Evolutionary conservation across 2,329 filamentous ascomycete species (phyloP).

Genomic region (Pseudogymnoascus sp.): DNA sequence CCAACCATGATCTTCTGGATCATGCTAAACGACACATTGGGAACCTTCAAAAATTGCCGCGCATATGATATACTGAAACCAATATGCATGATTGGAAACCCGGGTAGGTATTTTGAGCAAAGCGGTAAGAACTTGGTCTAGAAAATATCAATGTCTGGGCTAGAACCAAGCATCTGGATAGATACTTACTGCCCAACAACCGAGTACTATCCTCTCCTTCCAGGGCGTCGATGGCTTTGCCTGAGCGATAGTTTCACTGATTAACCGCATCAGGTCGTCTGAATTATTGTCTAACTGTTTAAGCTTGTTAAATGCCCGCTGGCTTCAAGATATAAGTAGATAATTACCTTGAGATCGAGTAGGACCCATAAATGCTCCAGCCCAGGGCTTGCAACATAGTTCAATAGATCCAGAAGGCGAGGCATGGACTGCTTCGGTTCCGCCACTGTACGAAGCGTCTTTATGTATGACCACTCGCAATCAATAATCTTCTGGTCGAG

Average conservation of each 20-base stretch:
- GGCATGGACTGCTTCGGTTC: constrained; percentile 66
- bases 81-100: constrained; percentile 58
- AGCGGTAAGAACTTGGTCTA: constrained; percentile 60
- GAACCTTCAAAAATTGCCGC: constrained; percentile 56
- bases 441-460: constrained; percentile 55
- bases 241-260: constrained; percentile 53
- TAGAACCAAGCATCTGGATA: background rate
- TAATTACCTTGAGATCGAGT: constrained; percentile 73
- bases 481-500: constrained; percentile 63
- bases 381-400: constrained; percentile 57
- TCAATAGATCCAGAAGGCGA: constrained; percentile 62
- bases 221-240: constrained; percentile 49
- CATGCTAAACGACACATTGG: constrained; percentile 71
- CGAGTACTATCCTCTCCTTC: constrained; percentile 66
- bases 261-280: constrained; percentile 59
- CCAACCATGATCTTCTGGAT: constrained; percentile 59
- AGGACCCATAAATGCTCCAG: constrained; percentile 67
- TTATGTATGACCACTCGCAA: constrained; percentile 67
- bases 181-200: constrained; percentile 64
- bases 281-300: constrained; percentile 59
- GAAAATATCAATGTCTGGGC: background rate
- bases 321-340: background rate
- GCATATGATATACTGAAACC: constrained; percentile 57
- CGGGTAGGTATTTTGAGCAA: constrained; percentile 52
- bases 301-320: background rate